Base-by-base conservation (phyloP, 768 basidiomycete species). In the Termitomyces titanicus region DNA sequence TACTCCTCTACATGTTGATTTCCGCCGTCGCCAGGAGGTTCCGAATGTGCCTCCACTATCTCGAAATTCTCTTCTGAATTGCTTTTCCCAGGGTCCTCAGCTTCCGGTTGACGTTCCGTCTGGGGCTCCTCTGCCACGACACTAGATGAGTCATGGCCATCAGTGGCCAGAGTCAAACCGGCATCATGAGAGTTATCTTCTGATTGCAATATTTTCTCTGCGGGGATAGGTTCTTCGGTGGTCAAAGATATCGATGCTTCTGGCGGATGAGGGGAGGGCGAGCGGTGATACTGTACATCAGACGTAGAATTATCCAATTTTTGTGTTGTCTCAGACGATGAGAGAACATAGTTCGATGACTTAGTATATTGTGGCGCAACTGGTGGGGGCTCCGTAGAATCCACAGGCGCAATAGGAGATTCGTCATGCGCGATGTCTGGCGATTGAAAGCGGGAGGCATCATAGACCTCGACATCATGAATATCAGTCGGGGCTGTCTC, bases 401-500 rank as follows among this genome's bases (percentile, higher is more conserved):
- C 50, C 35, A 34, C 39, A n/a, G 50, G 38, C 17, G 56, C 33
- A 13, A 54, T 57, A 53, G 56, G 44, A 43, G 61, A 24, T 27
- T 51, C 57, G 51, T 52, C 35, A 39, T 43, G 53, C 10, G 40
- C 53, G 17, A 60, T 48, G 22, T 53, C 60, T 25, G 68, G 66
- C 11, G 68, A 68, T 29, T 68, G 67, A 34, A 61, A 56, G 17
- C 68, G 66, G 17, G 75, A 73, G 15, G 66, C 72, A 57, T 80
- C 80, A 54, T 74, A 72, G 13, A 81, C 73, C 54, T 82, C 79
- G 22, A 82, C 72, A 61, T 83, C 82, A 51, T 74, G 60, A 45
- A 74, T 53, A 46, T 78, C 75, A 53, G 63, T 59, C 42, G 60
- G 49, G 40, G 62, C 67, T 17, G 61, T 56, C 25, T 63, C 64